Evolutionary conservation across 805 yeast species (phyloP), one percentile per base, ranked within the genome.

Genomic region (Saturnispora galanensis): DNA sequence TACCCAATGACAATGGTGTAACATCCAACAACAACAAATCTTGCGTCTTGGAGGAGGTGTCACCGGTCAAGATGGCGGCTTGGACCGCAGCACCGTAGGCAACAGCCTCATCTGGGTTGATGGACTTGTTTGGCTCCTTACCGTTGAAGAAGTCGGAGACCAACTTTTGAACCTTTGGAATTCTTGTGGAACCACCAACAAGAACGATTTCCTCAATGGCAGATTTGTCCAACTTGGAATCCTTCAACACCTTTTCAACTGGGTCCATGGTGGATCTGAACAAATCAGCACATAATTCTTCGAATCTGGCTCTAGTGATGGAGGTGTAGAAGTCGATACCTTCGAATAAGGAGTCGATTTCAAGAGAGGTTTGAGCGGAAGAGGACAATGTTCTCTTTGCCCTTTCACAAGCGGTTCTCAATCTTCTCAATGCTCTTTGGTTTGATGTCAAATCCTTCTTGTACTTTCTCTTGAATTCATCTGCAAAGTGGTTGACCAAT

Each of bases 41-140:
- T 75, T 88, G 96, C 51, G 96, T 88, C 50, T 87, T 86, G 49
- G 95, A 80, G 34, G 96, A 86, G 56, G 89, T 81, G 71, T 88
- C 96, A 73, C 97, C 96, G 47, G 96, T 79, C 65, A 88, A 77
- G 65, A 88, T 88, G 57, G 97, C 96, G 56, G 96, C 96, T 77
- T 88, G 97, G 56, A 88, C 96, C 54, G 96, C 96, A 56, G 97
- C 97, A 82, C 97, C 96, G 73, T 88, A 88, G 61, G 97, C 97
- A 69, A 88, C 97, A 62, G 96, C 96, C 75, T 88, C 96, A 76
- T 88, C 96, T 59, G 97, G 96, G 81, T 88, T 88, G 69, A 88
- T 88, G 45, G 96, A 85, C 73, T 81, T 84, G 77, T 86, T 85
- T 69, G 94, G 95, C 72, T 88, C 95, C 76, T 88, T 89, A 66